A percentile compares a stretch with the other conserved stretches of the same genome.
These are phyloP conservation scores for Nevesoporus exiguus DNA, from an alignment of 768 basidiomycete genomes.

Conservation along the genomic window DNA sequence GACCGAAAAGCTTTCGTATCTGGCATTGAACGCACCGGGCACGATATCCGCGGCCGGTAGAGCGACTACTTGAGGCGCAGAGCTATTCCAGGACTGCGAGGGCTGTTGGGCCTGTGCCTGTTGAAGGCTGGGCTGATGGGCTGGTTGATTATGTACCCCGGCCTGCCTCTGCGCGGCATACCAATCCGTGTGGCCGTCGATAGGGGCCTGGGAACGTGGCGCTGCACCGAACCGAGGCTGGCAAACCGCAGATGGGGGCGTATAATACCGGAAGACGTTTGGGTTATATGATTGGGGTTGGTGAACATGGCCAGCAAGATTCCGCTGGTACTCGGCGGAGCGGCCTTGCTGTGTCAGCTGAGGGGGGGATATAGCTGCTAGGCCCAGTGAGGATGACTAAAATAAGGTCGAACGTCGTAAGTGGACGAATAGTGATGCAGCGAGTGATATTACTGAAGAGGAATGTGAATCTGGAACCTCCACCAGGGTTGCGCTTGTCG, in stretches of 20 bases:
- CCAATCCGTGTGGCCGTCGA: constrained; percentile 9
- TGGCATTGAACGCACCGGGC: constrained; percentile 9
- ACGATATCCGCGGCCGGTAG: neutral
- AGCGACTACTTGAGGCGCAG: constrained; percentile 3
- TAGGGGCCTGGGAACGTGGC: constrained; percentile 1
- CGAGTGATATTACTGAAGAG: constrained; percentile 13
- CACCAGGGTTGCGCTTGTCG: constrained; percentile 35
- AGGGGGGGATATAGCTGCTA: neutral
- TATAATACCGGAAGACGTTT: constrained; percentile 3
- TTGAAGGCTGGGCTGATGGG: constrained; percentile 4
- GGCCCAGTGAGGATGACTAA: constrained; percentile 10
- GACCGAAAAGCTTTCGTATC: neutral
- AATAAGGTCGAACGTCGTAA: constrained; percentile 7
- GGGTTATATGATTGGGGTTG: neutral
- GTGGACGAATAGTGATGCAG: neutral
- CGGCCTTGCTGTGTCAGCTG: constrained; percentile 10
- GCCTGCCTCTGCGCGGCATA: constrained; percentile 12
- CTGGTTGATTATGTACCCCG: neutral
- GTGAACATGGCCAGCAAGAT: neutral
- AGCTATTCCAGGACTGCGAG: constrained; percentile 7
- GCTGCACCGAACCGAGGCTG: constrained; percentile 1
- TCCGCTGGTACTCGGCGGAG: neutral
- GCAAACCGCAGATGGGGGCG: neutral
- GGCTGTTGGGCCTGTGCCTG: constrained; percentile 6
- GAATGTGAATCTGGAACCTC: constrained; percentile 26